A percentile compares a stretch with the other conserved stretches of the same genome.
These are phyloP conservation scores for Neurospora sp. DNA, from an alignment of 495 filamentous ascomycete genomes.

Conservation along the genomic window DNA sequence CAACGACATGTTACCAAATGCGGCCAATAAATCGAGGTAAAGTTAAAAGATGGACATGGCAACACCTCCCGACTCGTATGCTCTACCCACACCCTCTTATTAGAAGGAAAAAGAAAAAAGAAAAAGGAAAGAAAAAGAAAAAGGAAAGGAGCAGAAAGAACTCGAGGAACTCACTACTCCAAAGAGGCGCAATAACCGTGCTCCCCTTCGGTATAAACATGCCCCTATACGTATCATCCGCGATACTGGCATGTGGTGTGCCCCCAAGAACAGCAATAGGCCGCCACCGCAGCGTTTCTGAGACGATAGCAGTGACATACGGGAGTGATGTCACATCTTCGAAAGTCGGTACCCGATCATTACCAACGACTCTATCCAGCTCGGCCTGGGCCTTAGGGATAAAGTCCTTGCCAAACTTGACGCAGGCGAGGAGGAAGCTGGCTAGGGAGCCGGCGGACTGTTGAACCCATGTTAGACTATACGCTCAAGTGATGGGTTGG, in stretches of 20 bases:
- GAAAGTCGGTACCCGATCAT: conserved; percentile 37
- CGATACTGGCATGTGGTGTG: conserved; percentile 47
- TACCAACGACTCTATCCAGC: conserved; percentile 44
- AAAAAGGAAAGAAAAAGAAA: no score
- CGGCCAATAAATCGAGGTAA: no score
- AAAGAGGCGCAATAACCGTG: conserved; percentile 42
- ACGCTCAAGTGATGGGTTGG: background rate
- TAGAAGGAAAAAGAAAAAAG: no score
- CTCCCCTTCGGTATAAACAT: conserved; percentile 42
- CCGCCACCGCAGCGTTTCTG: conserved; percentile 44
- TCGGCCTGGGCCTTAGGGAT: conserved; percentile 43
- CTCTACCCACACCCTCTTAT: no score
- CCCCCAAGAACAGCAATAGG: conserved; percentile 41
- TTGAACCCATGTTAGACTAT: conserved; percentile 8
- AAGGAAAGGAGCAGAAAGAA: no score
- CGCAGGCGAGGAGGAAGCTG: conserved; percentile 47
- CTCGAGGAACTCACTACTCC: conserved; percentile 24
- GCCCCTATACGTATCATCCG: conserved; percentile 44
- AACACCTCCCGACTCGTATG: no score
- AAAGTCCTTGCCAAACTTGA: conserved; percentile 36
- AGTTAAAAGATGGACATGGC: no score
- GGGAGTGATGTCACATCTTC: conserved; percentile 36
- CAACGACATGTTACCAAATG: conserved; percentile 7
- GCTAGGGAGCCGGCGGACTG: conserved; percentile 34
- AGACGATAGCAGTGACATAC: conserved; percentile 37